Evolutionary conservation across 176 grass and related monocot species (phyloP), one percentile per base, ranked within the genome.

Genomic region (Rhynchospora breviuscula): DNA sequence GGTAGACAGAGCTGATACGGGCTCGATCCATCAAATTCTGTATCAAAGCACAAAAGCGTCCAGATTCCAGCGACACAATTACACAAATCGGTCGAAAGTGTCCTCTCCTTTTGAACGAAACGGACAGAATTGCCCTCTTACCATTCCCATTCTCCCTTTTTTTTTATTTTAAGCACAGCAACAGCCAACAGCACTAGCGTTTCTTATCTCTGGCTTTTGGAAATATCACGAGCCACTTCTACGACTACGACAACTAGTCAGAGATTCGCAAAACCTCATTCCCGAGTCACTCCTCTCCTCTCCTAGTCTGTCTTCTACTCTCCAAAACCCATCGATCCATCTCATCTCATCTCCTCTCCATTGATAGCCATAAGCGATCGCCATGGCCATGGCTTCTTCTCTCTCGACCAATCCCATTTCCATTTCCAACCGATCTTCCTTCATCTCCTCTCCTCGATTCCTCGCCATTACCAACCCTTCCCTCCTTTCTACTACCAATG

Each of bases 381-480:
- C 80, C 63, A 82, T 82, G 59, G 60, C 80, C 62, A 68, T 68
- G 80, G 44, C 80, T 22, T 64, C 80, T 3, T 66, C 61, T 45
- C 58, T 82, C 58, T 66, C 80, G 21, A 68, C 31, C 80, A 82
- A 82, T 12, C 80, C 61, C 11, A 31, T 82, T 10, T 68, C 62
- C 1, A 14, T 82, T 8, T 19, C 80, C 46, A 68, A 52, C 80
- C 61, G 45, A 66, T 63, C 60, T 11, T 47, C 5, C 44, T 15
- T 49, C 60, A 18, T 52, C 52, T 59, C 63, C 22, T 65, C 53
- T 79, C 73, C 21, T 26, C 33, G 62, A 73, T 53, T 46, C 60
- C 64, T 67, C 80, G 54, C 0, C 83, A 63, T 65, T 60, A 26
- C 14, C 35, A 35, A 43, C 10, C 61, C 54, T 59, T 47, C 58